Evolutionary conservation across 805 yeast genomes (phyloP).

Genomic region (Starmera dryadoides): DNA sequence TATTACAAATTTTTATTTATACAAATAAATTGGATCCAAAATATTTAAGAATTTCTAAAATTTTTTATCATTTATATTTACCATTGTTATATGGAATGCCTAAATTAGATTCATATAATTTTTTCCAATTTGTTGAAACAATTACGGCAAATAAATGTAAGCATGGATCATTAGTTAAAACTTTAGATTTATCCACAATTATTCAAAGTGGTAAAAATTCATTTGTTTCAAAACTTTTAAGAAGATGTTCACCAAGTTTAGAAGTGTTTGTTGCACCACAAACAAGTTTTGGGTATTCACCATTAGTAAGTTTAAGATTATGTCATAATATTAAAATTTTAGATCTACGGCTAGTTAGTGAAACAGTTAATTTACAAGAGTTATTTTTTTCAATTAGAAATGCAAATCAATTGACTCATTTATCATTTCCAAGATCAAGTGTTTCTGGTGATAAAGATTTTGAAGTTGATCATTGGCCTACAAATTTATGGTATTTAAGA

Average conservation of each 20-base stretch:
- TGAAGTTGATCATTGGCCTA: conserved; percentile 69
- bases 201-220: conserved; percentile 92
- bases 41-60: conserved; percentile 51
- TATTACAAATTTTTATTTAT: conserved; percentile 20
- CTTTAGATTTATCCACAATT: conserved; percentile 68
- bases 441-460: conserved; percentile 56
- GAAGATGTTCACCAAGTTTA: conserved; percentile 64
- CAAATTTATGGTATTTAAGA: conserved; percentile 59
- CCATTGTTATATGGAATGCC: conserved; percentile 66
- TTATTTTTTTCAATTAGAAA: conserved; percentile 67
- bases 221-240: conserved; percentile 70
- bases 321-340: conserved; percentile 59
- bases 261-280: conserved; percentile 84
- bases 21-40: conserved; percentile 34
- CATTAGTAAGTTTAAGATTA: conserved; percentile 69
- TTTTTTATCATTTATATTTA: conserved; percentile 53
- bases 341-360: conserved; percentile 83
- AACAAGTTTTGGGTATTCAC: conserved; percentile 89
- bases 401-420: conserved; percentile 55
- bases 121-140: conserved; percentile 64
- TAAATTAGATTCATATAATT: conserved; percentile 55
- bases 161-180: conserved; percentile 49
- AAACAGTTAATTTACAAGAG: conserved; percentile 77
- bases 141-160: conserved; percentile 43
- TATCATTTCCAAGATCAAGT: conserved; percentile 87